Percentiles rank a stretch among this genome's conserved stretches.
Evolutionary conservation across 176 grass and related monocot genomes (phyloP).

Genomic region (Otatea glauca): DNA sequence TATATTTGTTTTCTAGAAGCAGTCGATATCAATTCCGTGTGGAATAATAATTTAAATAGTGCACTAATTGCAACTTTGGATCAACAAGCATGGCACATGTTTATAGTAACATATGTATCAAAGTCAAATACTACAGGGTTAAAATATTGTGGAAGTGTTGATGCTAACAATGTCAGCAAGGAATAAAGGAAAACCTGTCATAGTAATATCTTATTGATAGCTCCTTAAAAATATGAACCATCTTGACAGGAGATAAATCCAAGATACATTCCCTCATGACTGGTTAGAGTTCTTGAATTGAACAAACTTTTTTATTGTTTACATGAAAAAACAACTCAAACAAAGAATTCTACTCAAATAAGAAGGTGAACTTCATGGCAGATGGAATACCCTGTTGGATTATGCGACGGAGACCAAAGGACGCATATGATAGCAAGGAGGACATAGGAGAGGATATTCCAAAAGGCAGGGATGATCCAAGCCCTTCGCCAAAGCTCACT

Average conservation of each 20-base stretch:
- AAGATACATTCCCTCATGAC: conserved; percentile 5
- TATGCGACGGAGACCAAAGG: conserved; percentile 89
- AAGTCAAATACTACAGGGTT: neutral
- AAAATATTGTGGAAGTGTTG: conserved; percentile 24
- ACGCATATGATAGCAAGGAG: conserved; percentile 84
- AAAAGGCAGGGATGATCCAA: conserved; percentile 96
- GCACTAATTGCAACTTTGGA: neutral
- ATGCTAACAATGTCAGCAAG: conserved; percentile 13
- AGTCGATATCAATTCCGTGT: neutral
- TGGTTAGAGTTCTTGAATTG: neutral
- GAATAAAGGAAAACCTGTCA: neutral
- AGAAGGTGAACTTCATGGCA: conserved; percentile 25
- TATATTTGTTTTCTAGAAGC: neutral
- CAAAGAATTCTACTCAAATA: conserved; percentile 37
- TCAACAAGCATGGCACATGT: conserved; percentile 22
- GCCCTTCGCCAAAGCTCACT: conserved; percentile 97
- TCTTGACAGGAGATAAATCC: conserved; percentile 29
- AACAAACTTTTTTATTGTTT: neutral
- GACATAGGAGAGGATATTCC: conserved; percentile 90
- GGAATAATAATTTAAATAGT: conserved; percentile 13
- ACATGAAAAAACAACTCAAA: conserved; percentile 13
- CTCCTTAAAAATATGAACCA: neutral
- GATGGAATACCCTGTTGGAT: conserved; percentile 71
- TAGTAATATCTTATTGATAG: conserved; percentile 1
- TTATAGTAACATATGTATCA: conserved; percentile 9